phyloP scores from a whole-genome alignment of 129 eudicot genomes.

The Artemisia tridentata region DNA sequence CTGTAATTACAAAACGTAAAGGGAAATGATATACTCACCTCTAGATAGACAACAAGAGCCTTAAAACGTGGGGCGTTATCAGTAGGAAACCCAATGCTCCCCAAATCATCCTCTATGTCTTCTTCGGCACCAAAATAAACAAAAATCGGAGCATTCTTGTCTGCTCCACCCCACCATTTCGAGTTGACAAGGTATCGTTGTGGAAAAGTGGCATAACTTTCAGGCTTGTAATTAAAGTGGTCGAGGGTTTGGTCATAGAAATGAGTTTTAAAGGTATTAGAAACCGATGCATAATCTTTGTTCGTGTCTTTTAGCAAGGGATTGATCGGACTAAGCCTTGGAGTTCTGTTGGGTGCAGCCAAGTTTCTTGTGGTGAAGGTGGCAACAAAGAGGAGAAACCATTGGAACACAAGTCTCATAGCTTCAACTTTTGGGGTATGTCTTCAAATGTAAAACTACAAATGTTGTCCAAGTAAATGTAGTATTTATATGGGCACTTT shows the following conservation, averaged over 20 bases:
- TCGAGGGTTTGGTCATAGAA: constrained; percentile 65
- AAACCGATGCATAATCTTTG: neutral
- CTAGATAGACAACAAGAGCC: constrained; percentile 56
- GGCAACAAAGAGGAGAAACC: constrained; percentile 20
- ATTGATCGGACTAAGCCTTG: constrained; percentile 23
- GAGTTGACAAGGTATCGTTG: constrained; percentile 59
- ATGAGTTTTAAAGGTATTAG: constrained; percentile 18
- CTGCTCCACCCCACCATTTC: constrained; percentile 63
- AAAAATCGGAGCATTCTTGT: constrained; percentile 49
- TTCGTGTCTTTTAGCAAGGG: neutral
- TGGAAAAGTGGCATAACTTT: constrained; percentile 60
- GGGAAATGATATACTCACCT: constrained; percentile 36
- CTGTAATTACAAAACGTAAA: neutral
- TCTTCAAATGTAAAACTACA: no score
- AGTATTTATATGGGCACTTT: no score
- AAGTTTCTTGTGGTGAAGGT: constrained; percentile 13
- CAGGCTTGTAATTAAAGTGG: constrained; percentile 62
- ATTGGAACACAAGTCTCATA: constrained; percentile 18
- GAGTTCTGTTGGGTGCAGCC: constrained; percentile 20
- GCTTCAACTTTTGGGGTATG: neutral
- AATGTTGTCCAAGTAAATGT: no score
- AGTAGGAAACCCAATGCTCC: constrained; percentile 31
- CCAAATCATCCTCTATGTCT: constrained; percentile 30
- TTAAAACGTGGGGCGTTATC: constrained; percentile 57
- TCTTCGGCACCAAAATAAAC: constrained; percentile 66